These are phyloP conservation scores for Dendrobium officinale DNA, from an alignment of 106 monocot genomes.

Conservation along the genomic window DNA sequence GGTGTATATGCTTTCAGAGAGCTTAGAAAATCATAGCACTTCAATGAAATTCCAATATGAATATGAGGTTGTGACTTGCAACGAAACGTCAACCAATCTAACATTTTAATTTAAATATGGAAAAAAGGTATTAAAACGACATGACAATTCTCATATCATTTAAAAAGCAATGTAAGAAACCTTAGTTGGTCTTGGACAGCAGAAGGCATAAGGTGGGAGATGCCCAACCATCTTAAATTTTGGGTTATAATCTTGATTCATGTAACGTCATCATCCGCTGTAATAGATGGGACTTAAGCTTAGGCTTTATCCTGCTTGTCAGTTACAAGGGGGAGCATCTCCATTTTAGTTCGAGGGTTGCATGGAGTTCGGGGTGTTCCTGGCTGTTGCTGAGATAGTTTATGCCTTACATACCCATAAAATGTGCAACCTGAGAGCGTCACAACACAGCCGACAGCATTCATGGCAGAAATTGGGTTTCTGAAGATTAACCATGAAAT, in stretches of 20 bases:
- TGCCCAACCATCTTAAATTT: too few species aligned
- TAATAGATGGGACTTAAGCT: neutral
- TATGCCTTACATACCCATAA: slow-evolving; percentile 84
- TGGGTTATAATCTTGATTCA: too few species aligned
- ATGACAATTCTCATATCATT: neutral
- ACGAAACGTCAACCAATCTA: neutral
- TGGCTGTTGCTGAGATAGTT: slow-evolving; percentile 62
- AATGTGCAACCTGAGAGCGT: slow-evolving; percentile 91
- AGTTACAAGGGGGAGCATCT: slow-evolving; percentile 70
- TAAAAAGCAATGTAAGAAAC: neutral
- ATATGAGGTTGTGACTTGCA: neutral
- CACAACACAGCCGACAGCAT: slow-evolving; percentile 76
- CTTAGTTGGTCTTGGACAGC: too few species aligned
- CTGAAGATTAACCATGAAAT: slow-evolving; percentile 93
- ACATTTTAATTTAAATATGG: neutral
- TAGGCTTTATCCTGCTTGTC: slow-evolving; percentile 60
- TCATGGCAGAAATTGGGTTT: slow-evolving; percentile 82
- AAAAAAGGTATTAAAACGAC: neutral
- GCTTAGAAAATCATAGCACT: neutral
- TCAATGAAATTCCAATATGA: neutral
- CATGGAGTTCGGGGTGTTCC: slow-evolving; percentile 26
- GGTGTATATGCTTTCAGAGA: neutral
- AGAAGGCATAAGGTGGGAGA: too few species aligned
- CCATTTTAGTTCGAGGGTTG: slow-evolving; percentile 29
- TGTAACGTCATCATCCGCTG: too few species aligned